Conservation (phyloP, 257 asterid genomes). For the Rehmannia glutinosa region DNA sequence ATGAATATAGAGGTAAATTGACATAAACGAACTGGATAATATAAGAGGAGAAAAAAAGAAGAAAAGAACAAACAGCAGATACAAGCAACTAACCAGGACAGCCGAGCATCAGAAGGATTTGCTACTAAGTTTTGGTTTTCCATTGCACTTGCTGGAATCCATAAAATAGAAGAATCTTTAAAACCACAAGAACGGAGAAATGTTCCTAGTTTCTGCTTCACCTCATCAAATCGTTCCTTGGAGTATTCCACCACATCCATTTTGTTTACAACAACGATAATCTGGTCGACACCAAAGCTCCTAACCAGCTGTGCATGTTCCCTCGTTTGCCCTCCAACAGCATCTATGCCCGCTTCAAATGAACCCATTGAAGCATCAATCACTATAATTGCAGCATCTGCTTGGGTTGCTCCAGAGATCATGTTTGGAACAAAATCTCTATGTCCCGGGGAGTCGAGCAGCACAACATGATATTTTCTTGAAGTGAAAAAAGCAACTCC, state of each 20-base stretch:
- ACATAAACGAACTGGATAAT: neutral
- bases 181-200: conserved; percentile 81
- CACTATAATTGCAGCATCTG: conserved; percentile 96
- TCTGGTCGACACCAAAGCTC: conserved; percentile 94
- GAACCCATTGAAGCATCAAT: conserved; percentile 91
- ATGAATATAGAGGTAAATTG: neutral
- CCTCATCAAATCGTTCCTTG: conserved; percentile 63
- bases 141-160: conserved; percentile 94
- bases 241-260: conserved; percentile 92
- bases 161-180: conserved; percentile 67
- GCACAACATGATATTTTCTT: conserved; percentile 64
- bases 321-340: conserved; percentile 82
- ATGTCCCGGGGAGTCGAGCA: conserved; percentile 98
- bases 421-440: conserved; percentile 97
- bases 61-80: neutral
- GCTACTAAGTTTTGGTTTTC: conserved; percentile 81
- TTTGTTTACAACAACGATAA: conserved; percentile 86
- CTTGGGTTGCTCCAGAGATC: conserved; percentile 99
- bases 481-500: conserved; percentile 88
- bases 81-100: conserved; percentile 67
- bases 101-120: conserved; percentile 53
- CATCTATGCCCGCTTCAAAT: conserved; percentile 91
- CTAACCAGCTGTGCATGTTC: conserved; percentile 91
- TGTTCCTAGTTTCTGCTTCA: conserved; percentile 72
- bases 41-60: neutral